phyloP scores from a whole-genome alignment of 345 rosid genomes.

The Moricandia arvensis region DNA sequence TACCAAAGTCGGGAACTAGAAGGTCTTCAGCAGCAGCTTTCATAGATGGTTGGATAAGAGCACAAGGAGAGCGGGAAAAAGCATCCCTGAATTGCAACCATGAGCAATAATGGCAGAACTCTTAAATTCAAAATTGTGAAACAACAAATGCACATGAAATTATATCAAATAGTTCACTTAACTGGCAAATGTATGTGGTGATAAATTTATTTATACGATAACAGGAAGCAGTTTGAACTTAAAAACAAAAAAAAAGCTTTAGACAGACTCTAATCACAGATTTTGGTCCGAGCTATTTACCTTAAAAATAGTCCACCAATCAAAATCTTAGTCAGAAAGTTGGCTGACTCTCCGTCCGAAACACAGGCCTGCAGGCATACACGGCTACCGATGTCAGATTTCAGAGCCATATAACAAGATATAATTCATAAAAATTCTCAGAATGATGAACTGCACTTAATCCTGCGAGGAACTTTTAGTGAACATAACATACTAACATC shows the following conservation, averaged over 20 bases:
- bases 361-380: slow-evolving; percentile 74
- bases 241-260: too few species aligned
- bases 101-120: not conserved
- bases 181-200: not conserved
- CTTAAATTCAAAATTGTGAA: not conserved
- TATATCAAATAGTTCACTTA: not conserved
- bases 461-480: not conserved
- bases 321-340: slow-evolving; percentile 70
- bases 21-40: slow-evolving; percentile 43
- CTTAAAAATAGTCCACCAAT: slow-evolving; percentile 86
- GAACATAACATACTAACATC: slow-evolving; percentile 9
- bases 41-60: slow-evolving; percentile 92
- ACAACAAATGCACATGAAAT: not conserved
- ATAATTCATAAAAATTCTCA: slow-evolving; percentile 3
- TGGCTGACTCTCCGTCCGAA: slow-evolving; percentile 76
- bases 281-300: slow-evolving; percentile 40
- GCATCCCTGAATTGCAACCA: slow-evolving; percentile 74
- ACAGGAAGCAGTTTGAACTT: not conserved
- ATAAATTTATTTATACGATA: not conserved
- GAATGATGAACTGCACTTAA: slow-evolving; percentile 3
- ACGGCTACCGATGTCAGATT: slow-evolving; percentile 14
- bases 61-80: slow-evolving; percentile 77
- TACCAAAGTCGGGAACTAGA: slow-evolving; percentile 84
- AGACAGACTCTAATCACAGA: too few species aligned
- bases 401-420: slow-evolving; percentile 7